Conservation (phyloP, 257 asterid species). For the Scutellaria galericulata region DNA sequence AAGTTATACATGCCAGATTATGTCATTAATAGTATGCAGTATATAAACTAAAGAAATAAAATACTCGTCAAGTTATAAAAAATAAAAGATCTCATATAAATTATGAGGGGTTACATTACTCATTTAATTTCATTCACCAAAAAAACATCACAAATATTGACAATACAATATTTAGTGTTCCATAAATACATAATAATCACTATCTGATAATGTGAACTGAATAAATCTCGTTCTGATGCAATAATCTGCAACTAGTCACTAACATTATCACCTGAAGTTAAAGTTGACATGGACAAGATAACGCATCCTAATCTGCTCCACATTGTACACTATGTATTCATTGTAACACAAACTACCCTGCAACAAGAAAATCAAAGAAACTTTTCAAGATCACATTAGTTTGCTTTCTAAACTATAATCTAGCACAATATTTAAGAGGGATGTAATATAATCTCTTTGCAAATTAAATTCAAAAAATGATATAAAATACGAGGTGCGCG, state of each 20-base stretch:
- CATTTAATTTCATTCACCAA: no score
- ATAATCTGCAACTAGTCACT: not conserved
- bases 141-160: no score
- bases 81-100: no score
- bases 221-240: no score
- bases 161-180: no score
- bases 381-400: not conserved
- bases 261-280: constrained; percentile 48
- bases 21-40: no score
- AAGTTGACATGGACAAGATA: constrained; percentile 83
- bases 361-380: constrained; percentile 32
- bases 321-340: constrained; percentile 88
- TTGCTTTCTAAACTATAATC: not conserved
- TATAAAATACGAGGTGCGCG: not conserved
- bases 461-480: not conserved
- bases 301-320: constrained; percentile 90
- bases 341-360: constrained; percentile 79
- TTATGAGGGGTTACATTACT: no score
- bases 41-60: no score
- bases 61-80: no score
- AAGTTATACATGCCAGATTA: no score
- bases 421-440: not conserved
- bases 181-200: no score
- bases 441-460: not conserved
- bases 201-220: no score